A percentile compares a stretch with the other conserved stretches of the same genome.
Evolutionary conservation across 2,329 filamentous ascomycete species (phyloP).

Genomic region (Lachnellula cervina): DNA sequence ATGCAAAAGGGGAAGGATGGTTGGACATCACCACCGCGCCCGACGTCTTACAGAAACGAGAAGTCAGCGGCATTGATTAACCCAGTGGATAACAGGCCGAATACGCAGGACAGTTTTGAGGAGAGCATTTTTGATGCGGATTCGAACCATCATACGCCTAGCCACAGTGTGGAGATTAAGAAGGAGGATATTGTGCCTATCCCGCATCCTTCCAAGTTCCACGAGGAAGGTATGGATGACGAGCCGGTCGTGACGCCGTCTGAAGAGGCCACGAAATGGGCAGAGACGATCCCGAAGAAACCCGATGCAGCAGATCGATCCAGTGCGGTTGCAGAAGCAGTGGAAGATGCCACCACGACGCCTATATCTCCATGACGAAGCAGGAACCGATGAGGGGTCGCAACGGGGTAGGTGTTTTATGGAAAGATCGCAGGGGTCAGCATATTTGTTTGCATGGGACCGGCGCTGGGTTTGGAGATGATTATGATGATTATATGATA

Average conservation of each 20-base stretch:
- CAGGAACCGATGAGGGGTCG: not conserved
- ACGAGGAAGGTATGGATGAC: conserved; percentile 15
- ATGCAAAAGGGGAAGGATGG: conserved; percentile 21
- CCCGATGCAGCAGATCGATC: conserved; percentile 8
- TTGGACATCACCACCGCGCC: not conserved
- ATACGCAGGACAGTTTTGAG: conserved; percentile 25
- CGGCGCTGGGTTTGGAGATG: not conserved
- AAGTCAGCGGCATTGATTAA: conserved; percentile 7
- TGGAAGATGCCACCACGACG: conserved; percentile 21
- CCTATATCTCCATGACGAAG: conserved; percentile 18
- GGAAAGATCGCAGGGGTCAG: not conserved
- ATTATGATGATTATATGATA: not conserved
- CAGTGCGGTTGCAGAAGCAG: conserved; percentile 18
- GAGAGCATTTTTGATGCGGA: conserved; percentile 33
- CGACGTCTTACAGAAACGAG: conserved; percentile 3
- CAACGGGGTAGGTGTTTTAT: not conserved
- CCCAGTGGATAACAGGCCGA: conserved; percentile 17
- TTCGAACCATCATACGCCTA: not conserved
- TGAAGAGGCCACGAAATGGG: conserved; percentile 12
- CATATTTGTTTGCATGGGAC: not conserved
- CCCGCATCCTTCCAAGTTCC: conserved; percentile 12
- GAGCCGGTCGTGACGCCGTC: conserved; percentile 1
- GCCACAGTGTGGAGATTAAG: not conserved
- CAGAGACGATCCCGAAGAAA: conserved; percentile 10
- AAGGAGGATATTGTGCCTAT: not conserved